Conservation (phyloP, 2,329 filamentous ascomycete genomes). For the Nannizziopsis barbatae region DNA sequence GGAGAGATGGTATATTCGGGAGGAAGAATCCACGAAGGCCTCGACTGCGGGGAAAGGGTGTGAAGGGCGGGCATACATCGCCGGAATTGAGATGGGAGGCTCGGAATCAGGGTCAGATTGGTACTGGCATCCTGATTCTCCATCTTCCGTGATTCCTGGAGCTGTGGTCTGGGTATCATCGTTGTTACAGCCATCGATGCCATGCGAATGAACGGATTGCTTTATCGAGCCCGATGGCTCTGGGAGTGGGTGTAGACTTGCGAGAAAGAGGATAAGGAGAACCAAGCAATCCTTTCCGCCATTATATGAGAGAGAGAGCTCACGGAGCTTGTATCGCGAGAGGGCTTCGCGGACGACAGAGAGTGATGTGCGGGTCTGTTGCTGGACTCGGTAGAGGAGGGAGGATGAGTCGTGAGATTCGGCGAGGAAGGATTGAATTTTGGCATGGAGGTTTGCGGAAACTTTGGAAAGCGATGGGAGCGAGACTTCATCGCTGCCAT, state of each 20-base stretch:
- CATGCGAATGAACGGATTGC: too few species aligned
- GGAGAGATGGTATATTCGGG: slow-evolving; percentile 59
- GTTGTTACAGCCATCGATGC: neutral
- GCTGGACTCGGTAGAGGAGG: slow-evolving; percentile 53
- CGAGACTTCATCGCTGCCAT: neutral
- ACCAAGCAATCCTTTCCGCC: slow-evolving; percentile 97
- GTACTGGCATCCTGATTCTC: neutral
- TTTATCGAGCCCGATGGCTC: neutral
- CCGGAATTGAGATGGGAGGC: slow-evolving; percentile 46
- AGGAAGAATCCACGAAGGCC: slow-evolving; percentile 61
- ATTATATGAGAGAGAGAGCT: slow-evolving; percentile 89
- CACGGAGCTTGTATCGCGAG: slow-evolving; percentile 59
- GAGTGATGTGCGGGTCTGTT: slow-evolving; percentile 61
- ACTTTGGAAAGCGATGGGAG: slow-evolving; percentile 41
- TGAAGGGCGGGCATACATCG: slow-evolving; percentile 77
- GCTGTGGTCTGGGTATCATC: neutral
- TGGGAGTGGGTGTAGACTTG: slow-evolving; percentile 37
- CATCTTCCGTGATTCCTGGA: neutral
- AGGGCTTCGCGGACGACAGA: slow-evolving; percentile 65
- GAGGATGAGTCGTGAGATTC: slow-evolving; percentile 46
- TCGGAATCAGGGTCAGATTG: neutral
- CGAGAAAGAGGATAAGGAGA: slow-evolving; percentile 75
- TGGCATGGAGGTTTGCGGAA: slow-evolving; percentile 51
- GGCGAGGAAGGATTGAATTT: slow-evolving; percentile 55
- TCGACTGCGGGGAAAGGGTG: slow-evolving; percentile 82